Conservation (phyloP, 1,284 basidiomycete species). For the Hortiboletus rubellus region DNA sequence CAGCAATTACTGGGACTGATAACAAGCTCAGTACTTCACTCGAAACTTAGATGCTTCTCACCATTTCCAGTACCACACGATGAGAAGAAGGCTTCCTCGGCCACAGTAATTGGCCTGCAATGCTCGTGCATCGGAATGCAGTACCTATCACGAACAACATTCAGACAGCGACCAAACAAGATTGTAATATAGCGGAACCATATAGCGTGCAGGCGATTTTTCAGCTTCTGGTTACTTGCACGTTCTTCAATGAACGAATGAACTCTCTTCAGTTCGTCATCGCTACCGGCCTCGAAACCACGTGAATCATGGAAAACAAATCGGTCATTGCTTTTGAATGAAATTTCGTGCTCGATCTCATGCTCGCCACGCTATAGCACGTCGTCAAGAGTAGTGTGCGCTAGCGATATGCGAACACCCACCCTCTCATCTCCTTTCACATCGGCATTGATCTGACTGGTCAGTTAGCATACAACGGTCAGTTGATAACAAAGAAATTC, state of each 20-base stretch:
- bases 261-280: conserved; percentile 20
- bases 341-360: conserved; percentile 33
- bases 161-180: background rate
- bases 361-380: conserved; percentile 31
- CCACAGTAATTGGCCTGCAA: background rate
- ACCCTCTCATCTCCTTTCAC: background rate
- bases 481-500: background rate
- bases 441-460: background rate
- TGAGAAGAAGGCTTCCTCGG: no score
- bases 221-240: background rate
- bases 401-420: background rate
- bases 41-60: background rate
- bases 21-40: background rate
- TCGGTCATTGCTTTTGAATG: conserved; percentile 20
- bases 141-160: conserved; percentile 9
- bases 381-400: background rate
- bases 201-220: conserved; percentile 29
- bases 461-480: background rate
- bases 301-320: conserved; percentile 35
- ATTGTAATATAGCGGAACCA: conserved; percentile 18
- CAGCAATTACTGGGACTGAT: conserved; percentile 16
- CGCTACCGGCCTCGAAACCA: conserved; percentile 30
- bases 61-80: background rate
- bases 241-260: conserved; percentile 21
- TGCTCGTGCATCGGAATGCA: conserved; percentile 17